These are phyloP conservation scores for Pleurotus pulmonarius DNA, from an alignment of 768 basidiomycete species.

Conservation along the genomic window DNA sequence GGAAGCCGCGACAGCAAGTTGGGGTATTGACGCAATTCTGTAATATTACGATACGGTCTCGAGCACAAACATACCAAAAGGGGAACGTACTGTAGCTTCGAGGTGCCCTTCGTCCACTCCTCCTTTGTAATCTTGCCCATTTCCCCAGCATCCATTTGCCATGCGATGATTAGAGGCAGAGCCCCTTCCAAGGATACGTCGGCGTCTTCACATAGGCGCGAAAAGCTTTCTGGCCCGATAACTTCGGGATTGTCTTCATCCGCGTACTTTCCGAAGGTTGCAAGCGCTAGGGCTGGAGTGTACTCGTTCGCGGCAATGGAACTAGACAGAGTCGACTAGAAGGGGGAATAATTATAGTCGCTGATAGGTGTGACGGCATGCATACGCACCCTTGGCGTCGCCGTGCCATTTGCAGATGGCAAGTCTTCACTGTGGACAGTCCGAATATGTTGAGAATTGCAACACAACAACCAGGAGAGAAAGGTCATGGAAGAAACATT, in stretches of 20 bases:
- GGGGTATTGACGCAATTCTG: constrained; percentile 44
- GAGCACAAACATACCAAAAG: not conserved
- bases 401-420: not conserved
- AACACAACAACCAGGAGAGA: constrained; percentile 60
- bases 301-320: constrained; percentile 35
- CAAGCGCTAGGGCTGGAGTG: constrained; percentile 42
- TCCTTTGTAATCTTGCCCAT: constrained; percentile 68
- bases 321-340: constrained; percentile 10
- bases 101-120: constrained; percentile 66
- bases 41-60: not conserved
- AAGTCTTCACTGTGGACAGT: not conserved
- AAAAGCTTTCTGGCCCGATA: constrained; percentile 74
- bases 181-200: constrained; percentile 72
- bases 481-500: constrained; percentile 45
- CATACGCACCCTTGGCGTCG: not conserved
- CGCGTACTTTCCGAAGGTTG: constrained; percentile 61
- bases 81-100: constrained; percentile 8
- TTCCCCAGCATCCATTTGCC: constrained; percentile 68
- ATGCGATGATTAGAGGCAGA: constrained; percentile 67
- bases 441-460: constrained; percentile 32
- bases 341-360: constrained; percentile 11
- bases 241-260: constrained; percentile 48
- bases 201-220: constrained; percentile 65
- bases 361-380: constrained; percentile 1
- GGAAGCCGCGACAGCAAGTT: constrained; percentile 41